Evolutionary conservation across 2,329 filamentous ascomycete species (phyloP).

Genomic region (Aurifilum marmelostoma): DNA sequence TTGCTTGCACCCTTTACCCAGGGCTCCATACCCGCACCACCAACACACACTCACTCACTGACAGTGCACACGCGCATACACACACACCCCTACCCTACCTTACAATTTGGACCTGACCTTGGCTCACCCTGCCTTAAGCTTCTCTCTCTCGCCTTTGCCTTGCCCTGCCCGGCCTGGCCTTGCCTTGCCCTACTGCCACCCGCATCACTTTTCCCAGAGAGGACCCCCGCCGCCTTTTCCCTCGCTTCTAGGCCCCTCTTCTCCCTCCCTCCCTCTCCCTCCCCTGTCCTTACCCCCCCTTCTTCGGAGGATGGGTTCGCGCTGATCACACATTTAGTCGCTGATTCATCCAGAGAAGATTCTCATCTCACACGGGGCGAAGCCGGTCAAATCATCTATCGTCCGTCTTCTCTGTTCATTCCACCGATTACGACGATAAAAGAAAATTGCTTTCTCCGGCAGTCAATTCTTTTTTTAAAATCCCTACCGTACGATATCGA

Average conservation of each 20-base stretch:
- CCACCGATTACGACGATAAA: neutral
- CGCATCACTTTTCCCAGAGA: neutral
- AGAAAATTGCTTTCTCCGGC: neutral
- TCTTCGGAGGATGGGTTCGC: constrained; percentile 21
- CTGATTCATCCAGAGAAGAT: constrained; percentile 28
- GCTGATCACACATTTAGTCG: constrained; percentile 30
- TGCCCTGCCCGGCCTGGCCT: neutral
- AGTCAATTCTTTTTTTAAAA: constrained; percentile 4
- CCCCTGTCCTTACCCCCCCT: too few species aligned
- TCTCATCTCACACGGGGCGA: constrained; percentile 28
- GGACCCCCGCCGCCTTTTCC: constrained; percentile 22
- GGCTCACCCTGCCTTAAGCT: neutral
- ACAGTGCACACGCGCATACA: too few species aligned
- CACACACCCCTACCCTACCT: neutral
- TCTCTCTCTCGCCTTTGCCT: neutral
- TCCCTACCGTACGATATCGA: neutral
- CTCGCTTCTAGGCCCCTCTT: constrained; percentile 8
- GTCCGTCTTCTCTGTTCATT: constrained; percentile 8
- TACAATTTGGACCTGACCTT: neutral
- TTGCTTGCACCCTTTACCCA: neutral
- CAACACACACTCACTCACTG: neutral
- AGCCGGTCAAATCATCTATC: constrained; percentile 3
- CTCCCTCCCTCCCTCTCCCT: neutral
- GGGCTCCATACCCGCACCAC: constrained; percentile 22
- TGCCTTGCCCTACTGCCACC: neutral